phyloP scores from a whole-genome alignment of 768 basidiomycete genomes.

The Lactarius pseudohatsudake region DNA sequence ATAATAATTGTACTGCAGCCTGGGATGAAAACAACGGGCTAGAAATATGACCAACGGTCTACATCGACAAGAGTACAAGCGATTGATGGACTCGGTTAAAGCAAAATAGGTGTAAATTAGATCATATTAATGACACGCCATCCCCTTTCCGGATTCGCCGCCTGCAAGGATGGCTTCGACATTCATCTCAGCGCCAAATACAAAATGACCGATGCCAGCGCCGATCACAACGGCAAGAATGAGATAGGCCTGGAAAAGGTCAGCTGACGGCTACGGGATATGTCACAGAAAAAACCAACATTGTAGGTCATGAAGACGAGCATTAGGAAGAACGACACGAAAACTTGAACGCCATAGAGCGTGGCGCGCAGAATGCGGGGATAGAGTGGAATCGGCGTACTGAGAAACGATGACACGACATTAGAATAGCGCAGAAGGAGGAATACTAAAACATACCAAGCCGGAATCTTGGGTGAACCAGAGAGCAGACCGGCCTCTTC shows the following conservation, averaged over 20 bases:
- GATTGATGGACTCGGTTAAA: background rate
- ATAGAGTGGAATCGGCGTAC: slow-evolving; percentile 49
- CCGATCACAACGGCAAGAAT: slow-evolving; percentile 80
- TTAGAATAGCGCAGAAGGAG: background rate
- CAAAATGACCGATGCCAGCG: slow-evolving; percentile 78
- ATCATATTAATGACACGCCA: slow-evolving; percentile 71
- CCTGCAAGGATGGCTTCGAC: slow-evolving; percentile 55
- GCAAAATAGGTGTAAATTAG: background rate
- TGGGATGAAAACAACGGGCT: background rate
- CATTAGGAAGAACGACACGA: slow-evolving; percentile 90
- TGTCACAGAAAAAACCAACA: slow-evolving; percentile 45
- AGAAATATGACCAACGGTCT: background rate
- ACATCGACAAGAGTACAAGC: background rate
- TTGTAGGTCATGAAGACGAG: slow-evolving; percentile 97
- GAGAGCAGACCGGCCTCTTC: slow-evolving; percentile 59
- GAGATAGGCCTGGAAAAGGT: slow-evolving; percentile 67
- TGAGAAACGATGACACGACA: slow-evolving; percentile 30
- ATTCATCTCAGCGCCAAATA: slow-evolving; percentile 69
- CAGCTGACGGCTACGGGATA: slow-evolving; percentile 11
- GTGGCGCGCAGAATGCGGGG: slow-evolving; percentile 59
- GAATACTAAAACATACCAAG: slow-evolving; percentile 43
- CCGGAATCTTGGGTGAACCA: slow-evolving; percentile 42
- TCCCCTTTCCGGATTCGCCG: slow-evolving; percentile 52
- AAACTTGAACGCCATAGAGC: slow-evolving; percentile 74
- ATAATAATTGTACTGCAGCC: slow-evolving; percentile 5